Conservation (phyloP, 352 stramenopile genomes). For the Phytophthora podocarpi region DNA sequence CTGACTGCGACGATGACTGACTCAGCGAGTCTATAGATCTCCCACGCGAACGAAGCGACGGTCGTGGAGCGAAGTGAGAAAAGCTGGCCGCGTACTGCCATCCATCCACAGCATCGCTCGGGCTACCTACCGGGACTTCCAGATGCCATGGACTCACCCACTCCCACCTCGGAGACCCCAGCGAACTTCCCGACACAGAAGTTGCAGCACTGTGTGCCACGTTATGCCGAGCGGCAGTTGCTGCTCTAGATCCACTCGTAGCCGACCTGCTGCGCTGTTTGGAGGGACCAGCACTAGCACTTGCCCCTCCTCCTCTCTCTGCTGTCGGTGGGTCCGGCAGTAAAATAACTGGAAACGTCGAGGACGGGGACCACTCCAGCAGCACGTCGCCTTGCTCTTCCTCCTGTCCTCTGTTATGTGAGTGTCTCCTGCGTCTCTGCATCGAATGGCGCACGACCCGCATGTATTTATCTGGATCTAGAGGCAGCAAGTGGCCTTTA, state of each 20-base stretch:
- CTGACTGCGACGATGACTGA: slow-evolving; percentile 4
- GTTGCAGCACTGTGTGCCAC: slow-evolving; percentile 1
- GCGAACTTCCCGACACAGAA: slow-evolving; percentile 1
- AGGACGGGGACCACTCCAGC: slow-evolving; percentile 46
- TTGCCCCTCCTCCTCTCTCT: not conserved
- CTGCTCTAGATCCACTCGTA: slow-evolving; percentile 1
- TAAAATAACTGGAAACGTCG: slow-evolving; percentile 59
- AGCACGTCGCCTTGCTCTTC: slow-evolving; percentile 21
- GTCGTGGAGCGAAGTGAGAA: slow-evolving; percentile 48
- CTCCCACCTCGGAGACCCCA: slow-evolving; percentile 45
- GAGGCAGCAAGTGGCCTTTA: slow-evolving; percentile 71
- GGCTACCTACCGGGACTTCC: slow-evolving; percentile 27
- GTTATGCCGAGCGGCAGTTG: not conserved
- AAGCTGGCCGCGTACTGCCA: slow-evolving; percentile 77
- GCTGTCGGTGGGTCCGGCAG: slow-evolving; percentile 34
- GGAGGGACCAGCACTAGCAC: not conserved
- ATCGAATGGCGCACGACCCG: slow-evolving; percentile 32
- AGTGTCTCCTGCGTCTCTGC: slow-evolving; percentile 10
- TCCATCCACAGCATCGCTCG: slow-evolving; percentile 44
- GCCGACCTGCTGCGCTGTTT: slow-evolving; percentile 39
- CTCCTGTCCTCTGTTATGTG: not conserved
- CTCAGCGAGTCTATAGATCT: slow-evolving; percentile 31
- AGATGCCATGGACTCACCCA: slow-evolving; percentile 82
- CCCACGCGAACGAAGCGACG: slow-evolving; percentile 25
- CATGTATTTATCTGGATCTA: slow-evolving; percentile 77